Evolutionary conservation across 257 asterid species (phyloP).

Genomic region (Fraxinus cuspidata): DNA sequence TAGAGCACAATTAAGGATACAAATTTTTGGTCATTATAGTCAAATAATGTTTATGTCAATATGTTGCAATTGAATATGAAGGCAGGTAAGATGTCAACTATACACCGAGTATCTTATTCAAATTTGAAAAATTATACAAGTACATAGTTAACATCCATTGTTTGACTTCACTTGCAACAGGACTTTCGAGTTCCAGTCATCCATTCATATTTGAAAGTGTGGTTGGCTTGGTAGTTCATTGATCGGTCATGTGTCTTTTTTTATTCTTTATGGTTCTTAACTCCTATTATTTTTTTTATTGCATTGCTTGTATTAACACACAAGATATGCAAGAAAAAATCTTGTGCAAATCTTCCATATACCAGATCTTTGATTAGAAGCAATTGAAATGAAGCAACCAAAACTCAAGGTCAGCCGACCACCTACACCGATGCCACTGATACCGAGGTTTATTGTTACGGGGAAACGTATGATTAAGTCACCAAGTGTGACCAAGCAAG

Average conservation of each 20-base stretch:
- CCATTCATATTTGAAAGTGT: not conserved
- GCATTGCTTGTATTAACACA: not conserved
- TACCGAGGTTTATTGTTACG: conserved; percentile 3
- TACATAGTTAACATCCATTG: not conserved
- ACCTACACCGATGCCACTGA: conserved; percentile 30
- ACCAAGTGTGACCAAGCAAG: conserved; percentile 37
- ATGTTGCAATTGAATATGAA: not conserved
- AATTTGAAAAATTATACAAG: not conserved
- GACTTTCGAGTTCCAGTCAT: not conserved
- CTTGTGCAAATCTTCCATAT: not conserved
- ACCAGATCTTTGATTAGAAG: not conserved
- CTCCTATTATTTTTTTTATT: not conserved
- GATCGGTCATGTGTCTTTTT: not conserved
- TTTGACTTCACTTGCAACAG: not conserved
- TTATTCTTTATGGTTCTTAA: not conserved
- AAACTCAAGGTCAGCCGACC: not conserved
- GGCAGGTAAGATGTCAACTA: not conserved
- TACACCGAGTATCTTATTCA: not conserved
- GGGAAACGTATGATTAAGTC: conserved; percentile 21
- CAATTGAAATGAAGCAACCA: conserved; percentile 1
- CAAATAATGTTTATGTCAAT: not conserved
- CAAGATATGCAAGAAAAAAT: not conserved
- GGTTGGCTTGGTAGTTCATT: not conserved
- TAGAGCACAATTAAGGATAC: not conserved
- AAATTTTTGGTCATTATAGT: not conserved